A percentile compares a stretch with the other conserved stretches of the same genome.
Conservation (phyloP, 225 moss, liverwort and hornwort species). For the Lunularia cruciata region DNA sequence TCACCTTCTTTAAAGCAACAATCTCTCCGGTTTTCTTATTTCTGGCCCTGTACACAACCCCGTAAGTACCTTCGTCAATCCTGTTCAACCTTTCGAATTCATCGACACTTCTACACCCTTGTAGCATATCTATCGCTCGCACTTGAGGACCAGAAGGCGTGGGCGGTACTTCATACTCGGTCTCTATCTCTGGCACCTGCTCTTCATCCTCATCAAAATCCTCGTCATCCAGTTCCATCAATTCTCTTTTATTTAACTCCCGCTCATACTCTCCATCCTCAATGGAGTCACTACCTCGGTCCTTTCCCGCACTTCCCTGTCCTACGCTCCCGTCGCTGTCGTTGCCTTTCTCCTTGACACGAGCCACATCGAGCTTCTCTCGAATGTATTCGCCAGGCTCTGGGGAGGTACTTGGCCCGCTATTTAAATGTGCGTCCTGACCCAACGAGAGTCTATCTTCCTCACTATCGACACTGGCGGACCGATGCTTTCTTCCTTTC, state of each 20-base stretch:
- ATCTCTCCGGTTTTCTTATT: conserved; percentile 89
- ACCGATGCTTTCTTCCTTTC: conserved; percentile 56
- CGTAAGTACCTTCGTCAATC: conserved; percentile 97
- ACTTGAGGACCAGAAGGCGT: conserved; percentile 45
- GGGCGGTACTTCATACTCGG: conserved; percentile 59
- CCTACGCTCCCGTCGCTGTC: conserved; percentile 46
- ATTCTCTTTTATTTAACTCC: conserved; percentile 92
- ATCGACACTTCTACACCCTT: conserved; percentile 94
- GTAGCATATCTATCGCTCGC: conserved; percentile 94
- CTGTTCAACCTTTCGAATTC: conserved; percentile 89
- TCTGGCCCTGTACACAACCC: conserved; percentile 91
- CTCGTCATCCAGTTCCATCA: conserved; percentile 91
- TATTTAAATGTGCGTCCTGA: conserved; percentile 47
- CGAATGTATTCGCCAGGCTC: conserved; percentile 93
- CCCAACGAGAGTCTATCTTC: conserved; percentile 38
- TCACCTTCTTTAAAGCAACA: conserved; percentile 93
- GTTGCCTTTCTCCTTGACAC: conserved; percentile 40
- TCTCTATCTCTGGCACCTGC: conserved; percentile 76
- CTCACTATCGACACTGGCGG: conserved; percentile 76
- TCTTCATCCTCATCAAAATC: conserved; percentile 56
- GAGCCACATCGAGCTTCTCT: conserved; percentile 50
- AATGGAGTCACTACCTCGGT: conserved; percentile 45
- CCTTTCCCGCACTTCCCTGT: conserved; percentile 57
- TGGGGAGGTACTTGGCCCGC: conserved; percentile 80
- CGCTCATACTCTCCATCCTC: conserved; percentile 84